Evolutionary conservation across 805 yeast species (phyloP), one percentile per base, ranked within the genome.

Genomic region (Ogataea pilisensis): DNA sequence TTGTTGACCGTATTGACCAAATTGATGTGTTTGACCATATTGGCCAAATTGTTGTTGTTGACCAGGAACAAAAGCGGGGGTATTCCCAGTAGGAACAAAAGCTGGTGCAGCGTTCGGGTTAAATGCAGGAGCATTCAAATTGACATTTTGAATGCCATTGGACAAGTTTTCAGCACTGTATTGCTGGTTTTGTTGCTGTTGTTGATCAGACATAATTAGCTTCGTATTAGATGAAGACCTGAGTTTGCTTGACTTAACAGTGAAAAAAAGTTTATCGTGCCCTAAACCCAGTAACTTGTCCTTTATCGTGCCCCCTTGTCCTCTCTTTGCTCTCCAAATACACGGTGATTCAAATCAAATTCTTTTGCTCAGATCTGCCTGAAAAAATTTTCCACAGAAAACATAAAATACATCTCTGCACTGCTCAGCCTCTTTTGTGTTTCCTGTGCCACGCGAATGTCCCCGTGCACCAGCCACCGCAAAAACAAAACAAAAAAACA

Each of bases 71-170:
- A 63, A 64, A 18, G 64, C 44, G 43, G 55, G 69, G 32, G 59
- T 29, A 50, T 61, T 56, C 6, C 14, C 31, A 38, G 63, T 64
- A 38, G 72, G 73, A 33, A 52, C 60, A 39, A 64, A 64, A 18
- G 64, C 43, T 45, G 55, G 69, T 31, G 58, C 30, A 50, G 62
- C 57, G 39, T 65, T 70, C 24, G 84, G 78, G 51, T 79, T 75
- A 62, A 55, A 77, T 12, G 38, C 42, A 20, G 49, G 70, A 35
- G 63, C 68, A 24, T 58, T 63, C 48, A 75, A 43, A 42, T 68
- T 64, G 44, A 71, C 50, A 48, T 72, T 66, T 47, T 66, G 70
- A 53, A 75, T 54, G 49, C 68, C 71, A 46, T 66, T 64, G 35
- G 68, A 57, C 63, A 73, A 61, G 41, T 71, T 62, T 50, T 73